A percentile compares a stretch with the other conserved stretches of the same genome.
These are phyloP conservation scores for Dipodascopsis tothii DNA, from an alignment of 805 yeast species.

Conservation along the genomic window DNA sequence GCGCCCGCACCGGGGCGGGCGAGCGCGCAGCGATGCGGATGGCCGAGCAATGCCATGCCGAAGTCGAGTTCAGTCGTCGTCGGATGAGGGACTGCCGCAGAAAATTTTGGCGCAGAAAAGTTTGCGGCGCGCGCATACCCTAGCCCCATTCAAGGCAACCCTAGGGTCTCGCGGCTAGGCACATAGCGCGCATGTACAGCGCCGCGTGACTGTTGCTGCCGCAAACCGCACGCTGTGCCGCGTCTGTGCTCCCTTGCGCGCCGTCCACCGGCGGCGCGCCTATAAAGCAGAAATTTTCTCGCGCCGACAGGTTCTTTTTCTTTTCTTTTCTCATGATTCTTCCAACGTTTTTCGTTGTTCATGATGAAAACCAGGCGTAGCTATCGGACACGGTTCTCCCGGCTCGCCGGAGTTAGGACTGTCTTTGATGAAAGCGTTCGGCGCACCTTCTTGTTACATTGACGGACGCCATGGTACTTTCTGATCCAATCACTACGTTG, in stretches of 20 bases:
- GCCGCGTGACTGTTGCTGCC: neutral
- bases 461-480: slow-evolving; percentile 19
- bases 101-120: neutral
- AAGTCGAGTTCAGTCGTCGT: too few relatives aligned
- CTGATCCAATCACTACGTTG: slow-evolving; percentile 7
- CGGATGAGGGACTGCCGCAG: too few relatives aligned
- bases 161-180: neutral
- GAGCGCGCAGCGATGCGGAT: too few relatives aligned
- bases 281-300: slow-evolving; percentile 1
- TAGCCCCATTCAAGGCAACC: neutral
- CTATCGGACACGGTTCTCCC: slow-evolving; percentile 14
- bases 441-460: slow-evolving; percentile 24
- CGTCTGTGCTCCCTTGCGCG: too few relatives aligned
- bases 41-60: too few relatives aligned
- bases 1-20: too few relatives aligned
- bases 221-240: neutral
- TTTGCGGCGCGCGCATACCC: neutral
- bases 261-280: neutral
- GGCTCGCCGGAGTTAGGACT: neutral
- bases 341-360: slow-evolving; percentile 24
- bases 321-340: slow-evolving; percentile 17
- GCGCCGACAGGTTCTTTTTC: slow-evolving; percentile 1
- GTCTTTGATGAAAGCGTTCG: slow-evolving; percentile 22
- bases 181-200: slow-evolving; percentile 1
- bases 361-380: slow-evolving; percentile 23